Conservation (phyloP, 73 alveolate species). For the Loxodes magnus region DNA sequence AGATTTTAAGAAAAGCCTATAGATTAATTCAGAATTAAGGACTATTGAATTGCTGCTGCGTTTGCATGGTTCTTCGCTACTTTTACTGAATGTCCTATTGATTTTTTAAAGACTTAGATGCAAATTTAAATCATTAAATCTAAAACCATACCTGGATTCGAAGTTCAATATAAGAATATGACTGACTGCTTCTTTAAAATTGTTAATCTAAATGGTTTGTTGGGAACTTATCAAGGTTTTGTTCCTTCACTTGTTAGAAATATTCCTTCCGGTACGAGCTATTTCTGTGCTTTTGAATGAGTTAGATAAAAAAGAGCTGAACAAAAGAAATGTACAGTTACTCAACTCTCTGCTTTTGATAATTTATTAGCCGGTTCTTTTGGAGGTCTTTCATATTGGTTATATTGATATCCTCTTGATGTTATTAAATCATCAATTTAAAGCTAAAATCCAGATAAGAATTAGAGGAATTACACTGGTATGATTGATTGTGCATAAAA, state of each 20-base stretch:
- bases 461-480: neutral
- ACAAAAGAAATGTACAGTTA: neutral
- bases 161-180: neutral
- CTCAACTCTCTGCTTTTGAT: neutral
- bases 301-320: neutral
- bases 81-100: slow-evolving; percentile 1
- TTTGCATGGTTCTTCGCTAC: neutral
- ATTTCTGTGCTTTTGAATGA: neutral
- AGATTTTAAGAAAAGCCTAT: neutral
- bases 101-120: slow-evolving; percentile 4
- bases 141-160: neutral
- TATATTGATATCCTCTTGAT: neutral
- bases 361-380: neutral
- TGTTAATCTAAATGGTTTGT: neutral
- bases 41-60: neutral
- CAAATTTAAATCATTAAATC: neutral
- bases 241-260: neutral
- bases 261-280: neutral
- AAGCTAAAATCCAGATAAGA: neutral
- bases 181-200: neutral
- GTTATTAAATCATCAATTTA: neutral
- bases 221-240: slow-evolving; percentile 6
- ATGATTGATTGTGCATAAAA: neutral
- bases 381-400: slow-evolving; percentile 6
- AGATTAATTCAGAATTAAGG: neutral